A percentile compares a stretch with the other conserved stretches of the same genome.
phyloP scores from a whole-genome alignment of 2,329 filamentous ascomycete genomes.

The Teratosphaeria zuluensis region DNA sequence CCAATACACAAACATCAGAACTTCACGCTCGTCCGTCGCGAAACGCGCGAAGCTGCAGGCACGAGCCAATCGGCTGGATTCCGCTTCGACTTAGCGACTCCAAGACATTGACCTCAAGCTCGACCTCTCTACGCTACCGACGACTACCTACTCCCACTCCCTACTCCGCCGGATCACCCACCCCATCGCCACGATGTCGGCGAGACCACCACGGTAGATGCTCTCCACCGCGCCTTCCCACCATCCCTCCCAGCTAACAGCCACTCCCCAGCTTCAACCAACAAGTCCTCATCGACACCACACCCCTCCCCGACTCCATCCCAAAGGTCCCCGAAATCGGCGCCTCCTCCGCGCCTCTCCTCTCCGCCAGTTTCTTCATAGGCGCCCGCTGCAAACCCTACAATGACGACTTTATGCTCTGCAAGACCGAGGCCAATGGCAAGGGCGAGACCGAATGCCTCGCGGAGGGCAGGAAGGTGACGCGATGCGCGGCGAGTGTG shows the following conservation, averaged over 20 bases:
- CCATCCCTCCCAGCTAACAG: neutral
- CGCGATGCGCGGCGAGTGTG: constrained; percentile 92
- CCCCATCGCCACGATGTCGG: constrained; percentile 44
- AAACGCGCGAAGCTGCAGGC: neutral
- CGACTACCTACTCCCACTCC: neutral
- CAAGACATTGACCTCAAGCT: neutral
- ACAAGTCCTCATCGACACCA: constrained; percentile 86
- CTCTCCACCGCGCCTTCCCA: neutral
- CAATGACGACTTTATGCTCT: constrained; percentile 99
- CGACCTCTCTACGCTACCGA: constrained; percentile 3
- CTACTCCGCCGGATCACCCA: neutral
- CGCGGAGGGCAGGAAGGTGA: constrained; percentile 93
- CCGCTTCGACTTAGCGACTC: constrained; percentile 3
- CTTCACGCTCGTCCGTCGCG: neutral
- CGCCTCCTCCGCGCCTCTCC: constrained; percentile 79
- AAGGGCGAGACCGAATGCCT: constrained; percentile 88
- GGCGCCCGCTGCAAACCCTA: constrained; percentile 87
- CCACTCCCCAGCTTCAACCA: constrained; percentile 75
- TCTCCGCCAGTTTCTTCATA: constrained; percentile 93
- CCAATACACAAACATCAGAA: neutral
- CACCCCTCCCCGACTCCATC: constrained; percentile 83
- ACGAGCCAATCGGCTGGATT: constrained; percentile 10
- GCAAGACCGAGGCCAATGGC: constrained; percentile 90
- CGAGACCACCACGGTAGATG: constrained; percentile 50
- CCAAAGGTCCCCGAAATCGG: constrained; percentile 91